phyloP scores from a whole-genome alignment of 345 rosid genomes.

The Lepidium africanum region DNA sequence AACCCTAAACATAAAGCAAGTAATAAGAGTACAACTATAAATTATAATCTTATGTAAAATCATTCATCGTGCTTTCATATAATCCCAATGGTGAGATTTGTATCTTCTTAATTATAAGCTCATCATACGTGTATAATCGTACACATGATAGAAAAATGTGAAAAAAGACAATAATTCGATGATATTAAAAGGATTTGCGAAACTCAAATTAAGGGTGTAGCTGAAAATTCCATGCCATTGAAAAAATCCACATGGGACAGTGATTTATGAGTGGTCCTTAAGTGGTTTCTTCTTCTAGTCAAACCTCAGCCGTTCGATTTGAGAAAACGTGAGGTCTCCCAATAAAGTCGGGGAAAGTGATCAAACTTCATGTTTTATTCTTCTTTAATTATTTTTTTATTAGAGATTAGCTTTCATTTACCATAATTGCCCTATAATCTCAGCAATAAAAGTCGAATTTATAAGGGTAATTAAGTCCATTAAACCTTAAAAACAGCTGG shows the following conservation, averaged over 20 bases:
- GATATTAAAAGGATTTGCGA: neutral
- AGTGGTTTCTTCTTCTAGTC: slow-evolving; percentile 6
- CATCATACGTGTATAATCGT: no score
- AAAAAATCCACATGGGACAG: slow-evolving; percentile 12
- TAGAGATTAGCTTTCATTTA: neutral
- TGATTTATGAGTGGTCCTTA: slow-evolving; percentile 2
- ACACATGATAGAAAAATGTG: neutral
- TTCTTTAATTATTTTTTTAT: neutral
- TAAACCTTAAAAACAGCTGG: slow-evolving; percentile 8
- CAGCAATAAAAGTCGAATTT: neutral
- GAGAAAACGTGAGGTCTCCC: slow-evolving; percentile 21
- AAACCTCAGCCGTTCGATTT: slow-evolving; percentile 12
- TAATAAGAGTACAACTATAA: no score
- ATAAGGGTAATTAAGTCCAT: neutral
- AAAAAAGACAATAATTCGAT: neutral
- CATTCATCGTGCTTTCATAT: no score
- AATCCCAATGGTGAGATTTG: no score
- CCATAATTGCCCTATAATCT: neutral
- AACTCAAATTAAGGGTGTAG: neutral
- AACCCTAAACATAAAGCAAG: no score
- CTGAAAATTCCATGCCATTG: neutral
- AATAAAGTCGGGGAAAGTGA: slow-evolving; percentile 12
- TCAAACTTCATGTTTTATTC: neutral
- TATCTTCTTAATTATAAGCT: no score
- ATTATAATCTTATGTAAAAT: no score